A percentile compares a stretch with the other conserved stretches of the same genome.
These are phyloP conservation scores for Papilionanthe hybrid DNA, from an alignment of 116 monocot species.

Conservation along the genomic window DNA sequence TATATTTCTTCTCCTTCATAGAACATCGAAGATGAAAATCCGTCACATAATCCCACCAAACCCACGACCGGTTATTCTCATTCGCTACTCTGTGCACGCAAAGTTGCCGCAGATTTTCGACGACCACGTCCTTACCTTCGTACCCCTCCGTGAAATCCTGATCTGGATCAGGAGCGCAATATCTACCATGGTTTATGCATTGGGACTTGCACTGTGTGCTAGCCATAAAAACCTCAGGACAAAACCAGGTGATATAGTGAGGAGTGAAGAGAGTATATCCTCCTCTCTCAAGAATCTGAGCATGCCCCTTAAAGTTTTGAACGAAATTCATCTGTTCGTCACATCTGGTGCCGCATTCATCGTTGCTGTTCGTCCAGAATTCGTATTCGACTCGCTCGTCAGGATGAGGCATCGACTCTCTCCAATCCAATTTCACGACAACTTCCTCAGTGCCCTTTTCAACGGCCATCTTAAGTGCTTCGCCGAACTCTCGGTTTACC, in stretches of 20 bases:
- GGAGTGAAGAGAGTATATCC: slow-evolving; percentile 71
- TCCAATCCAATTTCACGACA: slow-evolving; percentile 72
- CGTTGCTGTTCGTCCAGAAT: slow-evolving; percentile 88
- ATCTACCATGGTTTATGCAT: slow-evolving; percentile 82
- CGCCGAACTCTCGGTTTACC: slow-evolving; percentile 47
- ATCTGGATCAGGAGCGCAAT: slow-evolving; percentile 82
- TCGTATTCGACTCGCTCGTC: slow-evolving; percentile 86
- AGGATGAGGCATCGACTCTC: slow-evolving; percentile 82
- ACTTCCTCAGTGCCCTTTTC: slow-evolving; percentile 41
- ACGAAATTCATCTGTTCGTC: slow-evolving; percentile 77
- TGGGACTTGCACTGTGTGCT: slow-evolving; percentile 69
- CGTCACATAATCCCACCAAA: slow-evolving; percentile 86
- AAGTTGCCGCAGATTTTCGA: slow-evolving; percentile 81
- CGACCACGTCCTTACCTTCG: slow-evolving; percentile 77
- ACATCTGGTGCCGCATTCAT: slow-evolving; percentile 70
- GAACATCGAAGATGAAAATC: slow-evolving; percentile 77
- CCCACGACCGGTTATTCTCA: slow-evolving; percentile 53
- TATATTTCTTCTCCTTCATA: slow-evolving; percentile 81
- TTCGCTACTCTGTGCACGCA: slow-evolving; percentile 66
- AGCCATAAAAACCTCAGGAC: slow-evolving; percentile 47
- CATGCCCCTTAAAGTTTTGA: slow-evolving; percentile 67
- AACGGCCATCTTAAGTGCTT: slow-evolving; percentile 49
- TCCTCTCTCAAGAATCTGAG: slow-evolving; percentile 67
- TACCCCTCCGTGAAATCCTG: slow-evolving; percentile 60
- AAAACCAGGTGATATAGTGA: slow-evolving; percentile 88